Base-by-base conservation (phyloP, 306 rosid species). In the Amphicarpaea edgeworthii region DNA sequence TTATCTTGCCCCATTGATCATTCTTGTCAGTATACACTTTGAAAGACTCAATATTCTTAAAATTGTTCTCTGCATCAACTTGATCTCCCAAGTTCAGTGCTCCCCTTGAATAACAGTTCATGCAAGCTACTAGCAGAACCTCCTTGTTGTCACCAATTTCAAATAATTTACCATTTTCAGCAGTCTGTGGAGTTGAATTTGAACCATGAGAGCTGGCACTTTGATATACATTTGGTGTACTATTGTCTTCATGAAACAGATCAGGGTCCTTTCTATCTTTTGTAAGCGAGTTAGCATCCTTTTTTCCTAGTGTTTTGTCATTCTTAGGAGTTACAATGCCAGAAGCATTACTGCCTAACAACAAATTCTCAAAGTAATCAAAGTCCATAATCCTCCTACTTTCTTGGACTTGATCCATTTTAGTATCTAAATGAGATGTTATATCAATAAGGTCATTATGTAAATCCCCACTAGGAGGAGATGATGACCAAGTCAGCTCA, bases 181-280 rank as follows among this genome's bases (percentile, higher is more conserved):
- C 54, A 59, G 74, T 34, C 16, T 72, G n/a, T 6, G 86, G 80
- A 57, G 87, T 81, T 71, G 84, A 37, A 43, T 76, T 75, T 79
- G 88, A 84, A 74, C 88, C 80, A 12, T 76, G 70, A 75, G 86
- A 86, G 61, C 87, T 82, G 67, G 74, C 83, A 81, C 81, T 81
- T 76, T 62, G 73, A 64, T 63, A 73, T 55, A 63, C 73, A 75
- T 58, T 43, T 34, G 72, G 72, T 7, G 53, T 21, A 45, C 55
- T 65, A 21, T 50, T 45, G 62, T 60, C 78, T 40, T 82, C 84
- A 72, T 23, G 40, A 62, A 54, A 70, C 58, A 81, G 19, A 46
- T 63, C 26, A 15, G n/a, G 20, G 55, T 61, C 77, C 23, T 19
- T 26, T 9, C 53, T 24, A 65, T 55, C 73, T 19, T 45, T 73